Evolutionary conservation across 352 stramenopile species (phyloP).

Genomic region (Phytopythium boreale): DNA sequence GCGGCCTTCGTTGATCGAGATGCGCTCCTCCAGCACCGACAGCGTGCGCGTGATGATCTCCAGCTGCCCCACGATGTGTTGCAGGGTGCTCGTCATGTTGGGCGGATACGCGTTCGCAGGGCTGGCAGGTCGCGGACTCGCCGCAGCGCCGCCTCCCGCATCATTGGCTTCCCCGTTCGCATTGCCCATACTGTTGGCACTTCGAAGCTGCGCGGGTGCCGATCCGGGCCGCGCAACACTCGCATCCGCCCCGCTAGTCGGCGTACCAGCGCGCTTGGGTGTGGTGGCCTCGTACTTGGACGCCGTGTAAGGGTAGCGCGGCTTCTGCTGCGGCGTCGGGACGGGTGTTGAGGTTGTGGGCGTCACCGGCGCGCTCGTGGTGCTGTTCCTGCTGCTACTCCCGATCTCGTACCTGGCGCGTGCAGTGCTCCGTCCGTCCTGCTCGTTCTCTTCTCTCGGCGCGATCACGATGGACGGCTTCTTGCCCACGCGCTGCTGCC

Average conservation of each 20-base stretch:
- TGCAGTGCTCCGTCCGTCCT: neutral
- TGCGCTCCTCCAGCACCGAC: constrained; percentile 76
- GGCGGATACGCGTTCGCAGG: constrained; percentile 12
- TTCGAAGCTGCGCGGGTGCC: constrained; percentile 5
- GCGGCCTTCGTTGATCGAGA: constrained; percentile 82
- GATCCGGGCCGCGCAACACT: neutral
- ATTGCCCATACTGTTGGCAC: neutral
- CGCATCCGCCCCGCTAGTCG: constrained; percentile 4
- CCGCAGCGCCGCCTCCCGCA: neutral
- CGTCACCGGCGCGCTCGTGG: constrained; percentile 5
- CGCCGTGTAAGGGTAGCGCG: constrained; percentile 26
- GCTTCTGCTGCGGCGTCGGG: constrained; percentile 40
- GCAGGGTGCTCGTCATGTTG: constrained; percentile 54
- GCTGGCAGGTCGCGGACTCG: neutral
- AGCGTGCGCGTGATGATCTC: constrained; percentile 88
- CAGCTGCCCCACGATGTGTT: constrained; percentile 89
- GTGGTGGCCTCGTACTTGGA: constrained; percentile 34
- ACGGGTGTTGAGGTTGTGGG: constrained; percentile 28
- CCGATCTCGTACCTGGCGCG: neutral
- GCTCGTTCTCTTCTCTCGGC: constrained; percentile 5
- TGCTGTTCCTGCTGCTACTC: neutral
- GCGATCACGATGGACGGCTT: constrained; percentile 9
- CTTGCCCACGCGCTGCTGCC: constrained; percentile 5
- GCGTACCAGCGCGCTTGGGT: neutral
- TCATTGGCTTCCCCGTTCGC: neutral